Base-by-base conservation (phyloP, 768 basidiomycete species). In the Psilocybe cubensis region DNA sequence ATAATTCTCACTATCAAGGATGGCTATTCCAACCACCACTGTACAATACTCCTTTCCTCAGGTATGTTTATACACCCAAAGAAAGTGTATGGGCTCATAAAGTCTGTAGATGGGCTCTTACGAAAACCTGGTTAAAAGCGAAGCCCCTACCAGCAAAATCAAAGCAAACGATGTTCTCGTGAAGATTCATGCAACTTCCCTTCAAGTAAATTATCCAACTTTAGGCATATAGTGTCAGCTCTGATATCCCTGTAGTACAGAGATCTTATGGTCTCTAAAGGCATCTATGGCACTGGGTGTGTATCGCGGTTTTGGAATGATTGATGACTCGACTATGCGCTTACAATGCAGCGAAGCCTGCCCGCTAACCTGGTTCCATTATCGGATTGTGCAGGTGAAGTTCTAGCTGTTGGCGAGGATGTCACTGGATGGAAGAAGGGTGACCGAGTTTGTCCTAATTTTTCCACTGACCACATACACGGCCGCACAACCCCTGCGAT, bases 371-470 rank as follows among this genome's bases (percentile, higher is more conserved):
- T 74, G 1, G 71, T 79, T 11, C 75, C 76, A 33, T 72, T 70
- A 59, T 77, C 85, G 1, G 85, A 87, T 62, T 75, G 79, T 66
- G 83, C 85, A 12, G 85, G 87, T 3, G 84, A 85, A 63, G 73
- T 88, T 46, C 66, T 85, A 24, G 75, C 80, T 2, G 62, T 83
- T 17, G 79, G 79, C 11, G 68, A 69, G 24, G 77, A 74, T 21
- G 79, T 78, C 12, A 78, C 71, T 28, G 72, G 67, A 10, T 87
- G 83, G 84, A 79, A 77, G 61, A 65, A 70, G 2, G 82, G 85
- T 21, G 83, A 86, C 55, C 79, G 82, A 14, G 82, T 87, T 50
- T 81, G 73, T 60, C 76, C 83, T 14, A 86, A 84, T 66, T 83
- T 85, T 57, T 63, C 75, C 0, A 47, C 72, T 18, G 83, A 80